These are phyloP conservation scores for Bryoglossum gracile DNA, from an alignment of 495 filamentous ascomycete genomes.

Conservation along the genomic window DNA sequence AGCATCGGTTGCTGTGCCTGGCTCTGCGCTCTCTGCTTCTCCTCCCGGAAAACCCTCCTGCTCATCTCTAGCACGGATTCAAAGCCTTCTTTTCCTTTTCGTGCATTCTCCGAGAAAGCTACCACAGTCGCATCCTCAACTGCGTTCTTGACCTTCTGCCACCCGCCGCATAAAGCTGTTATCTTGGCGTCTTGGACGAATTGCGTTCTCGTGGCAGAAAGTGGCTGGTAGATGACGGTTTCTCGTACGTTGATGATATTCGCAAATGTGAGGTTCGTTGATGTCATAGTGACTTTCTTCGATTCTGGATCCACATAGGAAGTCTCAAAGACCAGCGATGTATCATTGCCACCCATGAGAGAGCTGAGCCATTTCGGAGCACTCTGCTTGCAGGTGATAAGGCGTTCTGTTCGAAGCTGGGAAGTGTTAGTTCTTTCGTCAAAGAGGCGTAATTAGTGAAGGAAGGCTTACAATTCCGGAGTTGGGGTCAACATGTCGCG, in stretches of 20 bases:
- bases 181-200: conserved; percentile 88
- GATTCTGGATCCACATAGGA: conserved; percentile 79
- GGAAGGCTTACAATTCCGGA: conserved; percentile 69
- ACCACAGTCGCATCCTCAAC: conserved; percentile 89
- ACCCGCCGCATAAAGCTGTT: conserved; percentile 89
- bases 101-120: conserved; percentile 84
- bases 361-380: conserved; percentile 80
- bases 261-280: conserved; percentile 80
- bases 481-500: conserved; percentile 64
- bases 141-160: conserved; percentile 88
- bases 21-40: conserved; percentile 39
- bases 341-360: conserved; percentile 63
- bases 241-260: conserved; percentile 85
- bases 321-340: conserved; percentile 85
- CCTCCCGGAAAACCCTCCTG: conserved; percentile 83
- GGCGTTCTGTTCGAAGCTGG: conserved; percentile 85
- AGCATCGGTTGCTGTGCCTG: conserved; percentile 16
- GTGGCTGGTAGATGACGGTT: conserved; percentile 75
- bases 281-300: conserved; percentile 90
- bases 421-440: conserved; percentile 14
- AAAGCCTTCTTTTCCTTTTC: conserved; percentile 83
- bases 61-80: conserved; percentile 93
- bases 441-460: not conserved
- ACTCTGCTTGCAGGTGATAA: conserved; percentile 90
- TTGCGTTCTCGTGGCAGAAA: conserved; percentile 56